A percentile compares a stretch with the other conserved stretches of the same genome.
Conservation (phyloP, 2,329 filamentous ascomycete genomes). For the Aspergillus carbonarius region DNA sequence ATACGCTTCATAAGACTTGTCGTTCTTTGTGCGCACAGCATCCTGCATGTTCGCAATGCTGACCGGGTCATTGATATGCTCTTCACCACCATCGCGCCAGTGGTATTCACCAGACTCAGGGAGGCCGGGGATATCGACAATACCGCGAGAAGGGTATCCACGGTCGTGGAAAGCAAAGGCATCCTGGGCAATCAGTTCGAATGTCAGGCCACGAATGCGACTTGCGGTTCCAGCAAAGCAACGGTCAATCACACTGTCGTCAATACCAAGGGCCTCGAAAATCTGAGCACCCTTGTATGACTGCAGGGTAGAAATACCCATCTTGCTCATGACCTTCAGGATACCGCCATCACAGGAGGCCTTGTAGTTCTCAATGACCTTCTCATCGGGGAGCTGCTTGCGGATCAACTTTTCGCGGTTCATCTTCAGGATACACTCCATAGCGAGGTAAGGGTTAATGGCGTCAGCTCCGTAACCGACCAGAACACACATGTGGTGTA, state of each 20-base stretch:
- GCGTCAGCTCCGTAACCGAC: conserved; percentile 93
- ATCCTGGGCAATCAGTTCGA: conserved; percentile 90
- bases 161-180: conserved; percentile 93
- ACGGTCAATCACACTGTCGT: conserved; percentile 86
- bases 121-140: conserved; percentile 74
- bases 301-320: conserved; percentile 96
- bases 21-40: conserved; percentile 93
- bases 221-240: conserved; percentile 95
- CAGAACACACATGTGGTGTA: conserved; percentile 98
- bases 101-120: conserved; percentile 96
- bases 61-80: conserved; percentile 90
- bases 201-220: conserved; percentile 90
- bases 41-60: conserved; percentile 97
- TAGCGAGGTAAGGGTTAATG: conserved; percentile 89
- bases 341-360: conserved; percentile 95
- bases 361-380: conserved; percentile 92
- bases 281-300: conserved; percentile 98
- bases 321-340: conserved; percentile 98
- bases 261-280: conserved; percentile 91
- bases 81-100: conserved; percentile 94
- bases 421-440: conserved; percentile 97
- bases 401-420: conserved; percentile 89
- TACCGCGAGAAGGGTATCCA: conserved; percentile 79
- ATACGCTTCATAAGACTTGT: conserved; percentile 97
- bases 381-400: conserved; percentile 79